A percentile compares a stretch with the other conserved stretches of the same genome.
These are phyloP conservation scores for Kalmusia sp. DNA, from an alignment of 2,329 filamentous ascomycete species.

Conservation along the genomic window DNA sequence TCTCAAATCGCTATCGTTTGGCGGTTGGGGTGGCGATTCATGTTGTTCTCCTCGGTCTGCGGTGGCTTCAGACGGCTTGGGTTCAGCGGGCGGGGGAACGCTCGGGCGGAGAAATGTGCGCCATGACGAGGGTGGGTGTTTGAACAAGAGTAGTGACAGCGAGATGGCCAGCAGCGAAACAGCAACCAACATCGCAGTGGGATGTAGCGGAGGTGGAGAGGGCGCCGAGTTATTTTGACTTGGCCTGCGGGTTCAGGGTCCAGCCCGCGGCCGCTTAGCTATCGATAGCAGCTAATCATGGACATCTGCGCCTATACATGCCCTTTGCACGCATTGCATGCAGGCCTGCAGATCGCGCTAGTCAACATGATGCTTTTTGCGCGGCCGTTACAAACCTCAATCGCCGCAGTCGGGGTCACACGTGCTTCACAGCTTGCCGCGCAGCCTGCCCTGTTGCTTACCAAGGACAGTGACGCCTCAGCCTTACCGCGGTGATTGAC, in stretches of 20 bases:
- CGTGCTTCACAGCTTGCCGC: neutral
- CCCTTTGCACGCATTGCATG: neutral
- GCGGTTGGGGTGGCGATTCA: conserved; percentile 20
- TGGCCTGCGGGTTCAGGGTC: neutral
- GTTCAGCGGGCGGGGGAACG: conserved; percentile 14
- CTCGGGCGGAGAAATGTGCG: conserved; percentile 22
- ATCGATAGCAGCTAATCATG: neutral
- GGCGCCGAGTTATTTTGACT: neutral
- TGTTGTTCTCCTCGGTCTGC: conserved; percentile 15
- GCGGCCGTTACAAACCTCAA: neutral
- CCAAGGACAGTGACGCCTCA: neutral
- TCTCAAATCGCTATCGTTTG: conserved; percentile 1
- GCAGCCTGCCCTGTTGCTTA: neutral
- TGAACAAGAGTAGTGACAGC: conserved; percentile 44
- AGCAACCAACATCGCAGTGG: conserved; percentile 46
- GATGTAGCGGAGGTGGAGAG: conserved; percentile 10
- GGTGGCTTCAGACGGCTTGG: conserved; percentile 21
- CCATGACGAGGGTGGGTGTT: conserved; percentile 47
- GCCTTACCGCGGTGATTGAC: no score
- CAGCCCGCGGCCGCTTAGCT: neutral
- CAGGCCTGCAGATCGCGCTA: conserved; percentile 6
- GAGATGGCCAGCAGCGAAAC: conserved; percentile 47
- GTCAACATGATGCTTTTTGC: conserved; percentile 9
- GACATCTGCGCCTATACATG: neutral
- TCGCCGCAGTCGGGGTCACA: neutral